These are phyloP conservation scores for Myotisia sp. DNA, from an alignment of 2,329 filamentous ascomycete species.

Conservation along the genomic window DNA sequence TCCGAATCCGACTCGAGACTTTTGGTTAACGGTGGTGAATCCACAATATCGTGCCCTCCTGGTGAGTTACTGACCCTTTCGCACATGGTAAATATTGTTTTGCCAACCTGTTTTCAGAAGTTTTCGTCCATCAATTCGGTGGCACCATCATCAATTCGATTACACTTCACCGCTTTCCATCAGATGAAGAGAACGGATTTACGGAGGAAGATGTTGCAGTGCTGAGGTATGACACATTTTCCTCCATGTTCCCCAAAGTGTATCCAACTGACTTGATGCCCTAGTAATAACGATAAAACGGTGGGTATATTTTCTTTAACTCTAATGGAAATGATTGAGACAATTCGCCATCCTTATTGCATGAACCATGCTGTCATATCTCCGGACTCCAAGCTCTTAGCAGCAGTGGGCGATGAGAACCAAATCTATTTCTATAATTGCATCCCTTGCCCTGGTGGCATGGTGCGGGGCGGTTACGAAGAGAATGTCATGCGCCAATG, in stretches of 20 bases:
- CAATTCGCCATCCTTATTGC: conserved; percentile 61
- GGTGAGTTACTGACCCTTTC: conserved; percentile 10
- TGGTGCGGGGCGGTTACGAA: conserved; percentile 16
- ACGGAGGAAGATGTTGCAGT: conserved; percentile 43
- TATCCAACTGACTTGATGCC: conserved; percentile 45
- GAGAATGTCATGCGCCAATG: conserved; percentile 26
- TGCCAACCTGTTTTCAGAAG: conserved; percentile 25
- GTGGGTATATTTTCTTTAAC: conserved; percentile 70
- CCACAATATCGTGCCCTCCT: conserved; percentile 25
- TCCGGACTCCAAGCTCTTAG: conserved; percentile 64
- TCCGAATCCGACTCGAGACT: conserved; percentile 2
- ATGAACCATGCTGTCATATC: conserved; percentile 94
- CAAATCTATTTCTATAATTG: conserved; percentile 62
- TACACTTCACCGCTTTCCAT: conserved; percentile 44
- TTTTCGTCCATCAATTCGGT: conserved; percentile 46
- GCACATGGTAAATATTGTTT: not conserved
- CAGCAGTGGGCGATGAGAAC: conserved; percentile 77
- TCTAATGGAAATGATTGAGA: conserved; percentile 52
- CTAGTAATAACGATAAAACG: conserved; percentile 82
- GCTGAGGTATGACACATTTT: conserved; percentile 28
- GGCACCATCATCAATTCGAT: conserved; percentile 54
- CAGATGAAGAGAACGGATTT: conserved; percentile 23
- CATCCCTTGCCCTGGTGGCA: conserved; percentile 19
- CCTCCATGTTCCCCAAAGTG: conserved; percentile 24
- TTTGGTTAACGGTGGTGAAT: conserved; percentile 37